These are phyloP conservation scores for Nasturtium officinale DNA, from an alignment of 345 rosid genomes.

Conservation along the genomic window DNA sequence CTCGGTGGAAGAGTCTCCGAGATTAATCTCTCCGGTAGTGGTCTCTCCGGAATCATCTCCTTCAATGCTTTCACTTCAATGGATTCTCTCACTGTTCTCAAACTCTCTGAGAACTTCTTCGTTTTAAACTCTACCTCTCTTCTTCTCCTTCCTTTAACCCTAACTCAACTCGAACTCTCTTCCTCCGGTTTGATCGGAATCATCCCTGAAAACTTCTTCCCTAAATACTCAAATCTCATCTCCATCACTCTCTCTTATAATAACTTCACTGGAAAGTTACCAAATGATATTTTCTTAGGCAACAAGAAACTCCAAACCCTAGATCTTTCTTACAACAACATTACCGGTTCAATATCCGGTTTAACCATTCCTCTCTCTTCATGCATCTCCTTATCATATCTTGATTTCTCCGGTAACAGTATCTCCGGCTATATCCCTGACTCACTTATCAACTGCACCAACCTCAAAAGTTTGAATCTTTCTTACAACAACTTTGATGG, in stretches of 20 bases:
- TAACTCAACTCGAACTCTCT: slow-evolving; percentile 73
- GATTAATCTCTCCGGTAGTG: slow-evolving; percentile 64
- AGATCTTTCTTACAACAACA: slow-evolving; percentile 80
- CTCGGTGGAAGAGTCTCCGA: slow-evolving; percentile 62
- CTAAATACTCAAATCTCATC: slow-evolving; percentile 60
- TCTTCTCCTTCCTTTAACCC: slow-evolving; percentile 67
- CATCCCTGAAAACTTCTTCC: slow-evolving; percentile 61
- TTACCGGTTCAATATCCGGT: slow-evolving; percentile 80
- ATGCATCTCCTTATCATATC: slow-evolving; percentile 61
- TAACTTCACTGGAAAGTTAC: slow-evolving; percentile 70
- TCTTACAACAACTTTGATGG: slow-evolving; percentile 67
- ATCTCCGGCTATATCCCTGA: slow-evolving; percentile 59
- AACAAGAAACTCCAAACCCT: slow-evolving; percentile 68
- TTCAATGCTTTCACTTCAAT: slow-evolving; percentile 65
- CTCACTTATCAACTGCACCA: slow-evolving; percentile 76
- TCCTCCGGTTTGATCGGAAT: slow-evolving; percentile 63
- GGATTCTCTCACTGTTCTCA: slow-evolving; percentile 60
- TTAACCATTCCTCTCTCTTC: slow-evolving; percentile 53
- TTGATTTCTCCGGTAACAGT: slow-evolving; percentile 73
- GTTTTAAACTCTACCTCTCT: slow-evolving; percentile 65
- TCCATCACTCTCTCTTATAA: slow-evolving; percentile 60
- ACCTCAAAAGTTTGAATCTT: slow-evolving; percentile 63
- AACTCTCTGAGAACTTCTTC: slow-evolving; percentile 63
- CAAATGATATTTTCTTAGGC: slow-evolving; percentile 54
- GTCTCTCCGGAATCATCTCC: slow-evolving; percentile 59